These are phyloP conservation scores for Glebionis coronaria DNA, from an alignment of 129 eudicot genomes.

Conservation along the genomic window DNA sequence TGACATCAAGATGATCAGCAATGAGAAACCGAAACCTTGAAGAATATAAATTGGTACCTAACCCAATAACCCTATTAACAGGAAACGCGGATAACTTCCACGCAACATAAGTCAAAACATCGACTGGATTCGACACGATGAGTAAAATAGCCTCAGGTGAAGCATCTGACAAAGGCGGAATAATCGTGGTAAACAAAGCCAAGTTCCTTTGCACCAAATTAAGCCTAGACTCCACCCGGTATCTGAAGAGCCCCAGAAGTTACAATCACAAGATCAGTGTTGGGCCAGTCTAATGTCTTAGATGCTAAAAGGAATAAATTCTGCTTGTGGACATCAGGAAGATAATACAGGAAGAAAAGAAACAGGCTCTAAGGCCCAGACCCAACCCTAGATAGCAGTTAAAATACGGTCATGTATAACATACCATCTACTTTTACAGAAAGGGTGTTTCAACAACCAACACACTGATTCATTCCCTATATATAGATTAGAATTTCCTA, in stretches of 20 bases:
- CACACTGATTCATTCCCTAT: too few relatives aligned
- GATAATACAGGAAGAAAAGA: too few relatives aligned
- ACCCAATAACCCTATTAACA: constrained; percentile 84
- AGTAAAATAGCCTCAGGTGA: constrained; percentile 65
- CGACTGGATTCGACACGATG: constrained; percentile 92
- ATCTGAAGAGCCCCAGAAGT: constrained; percentile 94
- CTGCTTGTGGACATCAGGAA: too few relatives aligned
- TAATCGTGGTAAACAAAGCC: constrained; percentile 44
- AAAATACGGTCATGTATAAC: too few relatives aligned
- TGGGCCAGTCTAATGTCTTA: too few relatives aligned
- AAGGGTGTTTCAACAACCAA: too few relatives aligned
- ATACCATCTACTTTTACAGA: too few relatives aligned
- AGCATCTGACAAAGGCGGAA: constrained; percentile 64
- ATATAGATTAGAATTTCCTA: too few relatives aligned
- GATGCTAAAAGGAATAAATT: too few relatives aligned
- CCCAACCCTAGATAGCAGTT: too few relatives aligned
- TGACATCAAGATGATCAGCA: constrained; percentile 94
- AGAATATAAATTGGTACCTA: constrained; percentile 89
- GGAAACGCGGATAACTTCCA: constrained; percentile 95
- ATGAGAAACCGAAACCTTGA: constrained; percentile 80
- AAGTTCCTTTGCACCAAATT: constrained; percentile 71
- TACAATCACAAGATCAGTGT: constrained; percentile 78
- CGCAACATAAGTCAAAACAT: constrained; percentile 86
- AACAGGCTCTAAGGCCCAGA: too few relatives aligned
- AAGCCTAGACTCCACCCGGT: constrained; percentile 80